Percentiles rank a stretch among this genome's conserved stretches.
Evolutionary conservation across 2,329 filamentous ascomycete species (phyloP).

Genomic region (Sarocladium strictum): DNA sequence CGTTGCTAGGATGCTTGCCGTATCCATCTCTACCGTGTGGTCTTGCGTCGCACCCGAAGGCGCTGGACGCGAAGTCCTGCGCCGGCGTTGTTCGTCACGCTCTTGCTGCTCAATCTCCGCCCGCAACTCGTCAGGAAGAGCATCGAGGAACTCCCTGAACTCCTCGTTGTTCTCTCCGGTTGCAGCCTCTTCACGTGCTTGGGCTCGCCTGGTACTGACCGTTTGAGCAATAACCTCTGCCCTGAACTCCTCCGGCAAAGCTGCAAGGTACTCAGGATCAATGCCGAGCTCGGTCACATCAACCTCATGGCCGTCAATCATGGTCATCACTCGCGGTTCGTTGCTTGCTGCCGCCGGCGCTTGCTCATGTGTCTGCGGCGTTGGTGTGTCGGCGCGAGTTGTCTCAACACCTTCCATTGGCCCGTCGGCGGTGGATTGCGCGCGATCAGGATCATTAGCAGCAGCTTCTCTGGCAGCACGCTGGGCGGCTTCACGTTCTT

Average conservation of each 20-base stretch:
- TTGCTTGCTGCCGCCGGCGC: slow-evolving; percentile 13
- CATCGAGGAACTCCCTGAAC: slow-evolving; percentile 89
- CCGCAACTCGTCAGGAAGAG: slow-evolving; percentile 83
- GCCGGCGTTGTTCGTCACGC: slow-evolving; percentile 77
- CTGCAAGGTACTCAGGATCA: slow-evolving; percentile 88
- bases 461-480: slow-evolving; percentile 56
- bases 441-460: slow-evolving; percentile 17
- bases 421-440: slow-evolving; percentile 17
- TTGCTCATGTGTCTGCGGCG: neutral
- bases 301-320: slow-evolving; percentile 77
- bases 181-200: slow-evolving; percentile 62
- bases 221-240: slow-evolving; percentile 95
- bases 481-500: slow-evolving; percentile 55
- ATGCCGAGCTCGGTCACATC: slow-evolving; percentile 95
- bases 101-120: slow-evolving; percentile 89
- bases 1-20: slow-evolving; percentile 86
- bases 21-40: slow-evolving; percentile 66
- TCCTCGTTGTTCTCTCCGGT: slow-evolving; percentile 76
- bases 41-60: slow-evolving; percentile 48
- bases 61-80: slow-evolving; percentile 64
- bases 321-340: slow-evolving; percentile 64
- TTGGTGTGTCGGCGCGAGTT: slow-evolving; percentile 8
- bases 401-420: slow-evolving; percentile 76
- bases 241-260: slow-evolving; percentile 92
- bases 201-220: slow-evolving; percentile 73